These are phyloP conservation scores for Pseudogymnoascus pannorum DNA, from an alignment of 2,329 filamentous ascomycete genomes.

Conservation along the genomic window DNA sequence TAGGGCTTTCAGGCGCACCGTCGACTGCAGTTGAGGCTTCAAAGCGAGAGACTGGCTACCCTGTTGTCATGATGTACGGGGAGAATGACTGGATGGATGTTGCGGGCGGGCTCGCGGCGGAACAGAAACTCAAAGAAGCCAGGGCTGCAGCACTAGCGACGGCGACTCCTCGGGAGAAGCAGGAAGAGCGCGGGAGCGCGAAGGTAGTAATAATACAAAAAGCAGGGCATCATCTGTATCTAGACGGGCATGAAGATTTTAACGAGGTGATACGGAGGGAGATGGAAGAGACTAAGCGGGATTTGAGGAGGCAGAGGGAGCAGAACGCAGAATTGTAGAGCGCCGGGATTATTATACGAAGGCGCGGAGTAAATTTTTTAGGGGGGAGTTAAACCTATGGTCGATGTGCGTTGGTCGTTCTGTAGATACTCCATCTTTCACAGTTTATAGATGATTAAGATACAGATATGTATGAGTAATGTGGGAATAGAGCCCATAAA, in stretches of 20 bases:
- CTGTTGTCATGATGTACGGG: conserved; percentile 90
- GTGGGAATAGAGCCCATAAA: background rate
- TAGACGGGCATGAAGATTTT: conserved; percentile 64
- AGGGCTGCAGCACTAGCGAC: conserved; percentile 51
- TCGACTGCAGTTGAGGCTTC: background rate
- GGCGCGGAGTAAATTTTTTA: background rate
- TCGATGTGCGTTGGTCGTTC: conserved; percentile 6
- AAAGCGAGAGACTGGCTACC: conserved; percentile 53
- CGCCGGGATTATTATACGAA: background rate
- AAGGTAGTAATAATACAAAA: conserved; percentile 73
- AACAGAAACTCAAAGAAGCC: conserved; percentile 69
- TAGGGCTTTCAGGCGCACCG: conserved; percentile 12
- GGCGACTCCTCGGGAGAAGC: conserved; percentile 60
- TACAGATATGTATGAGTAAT: conserved; percentile 5
- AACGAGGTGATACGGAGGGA: conserved; percentile 58
- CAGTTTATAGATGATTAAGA: conserved; percentile 3
- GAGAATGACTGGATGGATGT: conserved; percentile 99
- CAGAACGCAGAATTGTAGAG: background rate
- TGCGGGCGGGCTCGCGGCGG: conserved; percentile 70
- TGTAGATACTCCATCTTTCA: background rate
- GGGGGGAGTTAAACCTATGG: background rate
- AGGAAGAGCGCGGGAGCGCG: conserved; percentile 67
- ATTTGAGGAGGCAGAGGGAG: conserved; percentile 16
- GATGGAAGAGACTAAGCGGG: conserved; percentile 48
- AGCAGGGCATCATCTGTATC: conserved; percentile 65